Conservation (phyloP, 2,329 filamentous ascomycete genomes). For the Anisogramma anomala region DNA sequence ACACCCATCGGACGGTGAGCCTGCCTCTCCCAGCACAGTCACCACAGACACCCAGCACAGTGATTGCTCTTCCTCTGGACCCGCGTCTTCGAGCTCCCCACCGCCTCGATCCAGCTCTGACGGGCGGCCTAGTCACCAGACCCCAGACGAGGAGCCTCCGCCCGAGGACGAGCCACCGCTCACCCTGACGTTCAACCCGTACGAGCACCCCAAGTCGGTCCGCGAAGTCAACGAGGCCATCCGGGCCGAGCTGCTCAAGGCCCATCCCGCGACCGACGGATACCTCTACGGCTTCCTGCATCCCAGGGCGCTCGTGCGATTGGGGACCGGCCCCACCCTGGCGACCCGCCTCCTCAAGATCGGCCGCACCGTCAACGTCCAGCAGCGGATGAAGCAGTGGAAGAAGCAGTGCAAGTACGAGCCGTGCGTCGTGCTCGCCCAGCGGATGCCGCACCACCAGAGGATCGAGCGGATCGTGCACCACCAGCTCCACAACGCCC, state of each 20-base stretch:
- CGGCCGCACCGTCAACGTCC: slow-evolving; percentile 18
- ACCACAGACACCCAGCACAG: too few relatives aligned
- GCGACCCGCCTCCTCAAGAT: slow-evolving; percentile 24
- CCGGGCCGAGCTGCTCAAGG: slow-evolving; percentile 7
- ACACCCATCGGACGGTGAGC: too few relatives aligned
- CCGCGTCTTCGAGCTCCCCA: too few relatives aligned
- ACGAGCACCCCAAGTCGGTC: neutral
- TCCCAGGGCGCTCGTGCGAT: slow-evolving; percentile 13
- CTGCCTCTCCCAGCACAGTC: too few relatives aligned
- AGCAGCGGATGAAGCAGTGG: slow-evolving; percentile 19
- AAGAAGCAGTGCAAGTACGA: slow-evolving; percentile 18
- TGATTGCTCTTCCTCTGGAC: neutral
- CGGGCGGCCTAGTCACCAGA: neutral
- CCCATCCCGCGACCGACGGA: slow-evolving; percentile 9
- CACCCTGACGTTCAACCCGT: neutral
- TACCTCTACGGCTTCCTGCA: slow-evolving; percentile 20
- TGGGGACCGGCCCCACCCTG: slow-evolving; percentile 13
- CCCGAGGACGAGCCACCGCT: neutral
- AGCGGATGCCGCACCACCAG: slow-evolving; percentile 16
- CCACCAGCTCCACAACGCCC: slow-evolving; percentile 18
- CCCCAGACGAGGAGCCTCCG: slow-evolving; percentile 1
- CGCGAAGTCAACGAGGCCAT: slow-evolving; percentile 8
- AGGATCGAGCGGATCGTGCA: slow-evolving; percentile 23
- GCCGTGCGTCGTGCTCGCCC: slow-evolving; percentile 14
- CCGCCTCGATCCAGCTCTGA: too few relatives aligned